A percentile compares a stretch with the other conserved stretches of the same genome.
Conservation (phyloP, 805 yeast species). For the Lachancea fermentati region DNA sequence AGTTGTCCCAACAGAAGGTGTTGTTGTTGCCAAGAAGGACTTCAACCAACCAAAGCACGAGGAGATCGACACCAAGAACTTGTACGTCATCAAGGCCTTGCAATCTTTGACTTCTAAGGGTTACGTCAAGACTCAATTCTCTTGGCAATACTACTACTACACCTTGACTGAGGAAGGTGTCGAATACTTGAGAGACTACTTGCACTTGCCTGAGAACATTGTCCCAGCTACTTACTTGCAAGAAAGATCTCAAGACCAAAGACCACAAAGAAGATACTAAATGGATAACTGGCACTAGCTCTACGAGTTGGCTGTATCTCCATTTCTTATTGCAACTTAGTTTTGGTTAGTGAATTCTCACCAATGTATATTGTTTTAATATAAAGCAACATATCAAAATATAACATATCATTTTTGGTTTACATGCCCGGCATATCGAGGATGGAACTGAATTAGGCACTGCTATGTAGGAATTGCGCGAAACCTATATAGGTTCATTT, state of each 20-base stretch:
- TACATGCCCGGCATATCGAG: no score
- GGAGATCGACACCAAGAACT: conserved; percentile 96
- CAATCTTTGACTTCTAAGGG: conserved; percentile 99
- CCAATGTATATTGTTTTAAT: conserved; percentile 9
- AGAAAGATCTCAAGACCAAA: conserved; percentile 80
- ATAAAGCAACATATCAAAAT: conserved; percentile 8
- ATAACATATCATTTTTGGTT: conserved; percentile 5
- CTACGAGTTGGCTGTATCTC: no score
- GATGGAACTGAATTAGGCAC: no score
- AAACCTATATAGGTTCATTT: no score
- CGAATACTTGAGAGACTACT: conserved; percentile 95
- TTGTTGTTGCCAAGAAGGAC: conserved; percentile 99
- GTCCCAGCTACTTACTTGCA: conserved; percentile 97
- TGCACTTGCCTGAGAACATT: conserved; percentile 97
- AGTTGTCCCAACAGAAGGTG: conserved; percentile 75
- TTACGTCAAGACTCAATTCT: conserved; percentile 98
- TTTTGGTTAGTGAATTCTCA: no score
- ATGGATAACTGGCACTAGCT: neutral
- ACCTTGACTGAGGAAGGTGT: conserved; percentile 99
- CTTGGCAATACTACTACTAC: conserved; percentile 99
- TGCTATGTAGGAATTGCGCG: no score
- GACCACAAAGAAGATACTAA: conserved; percentile 43
- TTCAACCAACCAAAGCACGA: conserved; percentile 97
- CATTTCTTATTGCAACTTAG: no score
- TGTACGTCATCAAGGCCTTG: conserved; percentile 96